Evolutionary conservation across 2,329 filamentous ascomycete genomes (phyloP), one percentile per base, ranked within the genome.

Genomic region (Cladophialophora yegresii): DNA sequence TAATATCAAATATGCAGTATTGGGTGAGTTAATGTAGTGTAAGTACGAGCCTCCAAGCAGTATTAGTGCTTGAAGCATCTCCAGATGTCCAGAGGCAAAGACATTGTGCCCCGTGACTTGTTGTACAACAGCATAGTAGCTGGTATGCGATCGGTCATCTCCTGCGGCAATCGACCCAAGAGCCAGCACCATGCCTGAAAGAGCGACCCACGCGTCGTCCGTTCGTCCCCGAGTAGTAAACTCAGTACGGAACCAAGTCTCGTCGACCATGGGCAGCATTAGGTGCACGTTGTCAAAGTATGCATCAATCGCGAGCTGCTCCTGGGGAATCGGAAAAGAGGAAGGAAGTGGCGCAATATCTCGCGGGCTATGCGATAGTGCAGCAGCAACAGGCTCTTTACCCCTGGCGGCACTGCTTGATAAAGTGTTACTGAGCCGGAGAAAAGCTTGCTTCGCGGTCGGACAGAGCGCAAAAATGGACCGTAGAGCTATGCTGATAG

Each of bases 181-280:
- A 5, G 89, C 88, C 69, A 91, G 88, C 4, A 92, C 88, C 79
- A 90, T 90, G 73, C 91, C 91, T 23, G 91, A 78, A 4, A 92
- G 77, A 7, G 87, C 87, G 22, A 90, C 80, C 89, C 89, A 92
- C 16, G 87, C 83, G 0, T 84, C 81, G 73, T 91, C 88, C 64
- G 81, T 85, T n/a, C 88, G 81, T 67, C 85, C 83, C 13, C 84
- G 84, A 62, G 83, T 82, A 6, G 86, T 77, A 69, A 87, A 89
- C 59, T 85, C 84, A 10, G 84, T 84, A 65, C 87, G 85, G 74
- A 91, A 91, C 10, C 84, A 82, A 20, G 83, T 83, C 74, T 91
- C 89, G 69, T 92, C 88, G 2, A 92, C 80, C 83, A 91, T 87
- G 0, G 89, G 89, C 3, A 88, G 83, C 69, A 91, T 88, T 1